Conservation (phyloP, 805 yeast genomes). For the Kurtzmaniella cleridarum region DNA sequence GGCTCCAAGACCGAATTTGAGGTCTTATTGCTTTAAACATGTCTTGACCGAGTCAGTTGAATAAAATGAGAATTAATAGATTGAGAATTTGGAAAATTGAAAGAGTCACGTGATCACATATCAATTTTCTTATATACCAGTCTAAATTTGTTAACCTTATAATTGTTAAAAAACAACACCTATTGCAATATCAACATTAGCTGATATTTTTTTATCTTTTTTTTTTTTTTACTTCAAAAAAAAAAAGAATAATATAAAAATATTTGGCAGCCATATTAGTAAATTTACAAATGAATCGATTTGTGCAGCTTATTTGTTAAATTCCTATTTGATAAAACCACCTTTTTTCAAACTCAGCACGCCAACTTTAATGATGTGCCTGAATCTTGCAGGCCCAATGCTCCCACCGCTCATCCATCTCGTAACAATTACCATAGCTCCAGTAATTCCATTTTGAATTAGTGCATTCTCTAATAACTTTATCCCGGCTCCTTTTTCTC, state of each 20-base stretch:
- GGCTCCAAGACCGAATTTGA: not conserved
- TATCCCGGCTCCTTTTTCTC: constrained; percentile 72
- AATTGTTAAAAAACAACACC: too few relatives aligned
- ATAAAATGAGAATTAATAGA: not conserved
- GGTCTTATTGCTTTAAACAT: constrained; percentile 1
- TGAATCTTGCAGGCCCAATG: constrained; percentile 65
- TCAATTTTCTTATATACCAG: too few relatives aligned
- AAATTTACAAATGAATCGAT: too few relatives aligned
- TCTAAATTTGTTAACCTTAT: too few relatives aligned
- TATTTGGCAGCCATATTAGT: too few relatives aligned
- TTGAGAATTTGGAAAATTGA: too few relatives aligned
- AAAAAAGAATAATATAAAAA: too few relatives aligned
- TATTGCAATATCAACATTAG: too few relatives aligned
- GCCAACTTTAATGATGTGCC: constrained; percentile 57
- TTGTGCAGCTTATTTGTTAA: not conserved
- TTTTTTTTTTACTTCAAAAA: not conserved
- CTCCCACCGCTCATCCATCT: constrained; percentile 83
- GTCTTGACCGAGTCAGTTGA: not conserved
- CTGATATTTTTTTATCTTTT: too few relatives aligned
- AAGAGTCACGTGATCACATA: too few relatives aligned
- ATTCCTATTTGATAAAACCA: not conserved
- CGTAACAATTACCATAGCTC: constrained; percentile 62
- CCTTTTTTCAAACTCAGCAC: constrained; percentile 38
- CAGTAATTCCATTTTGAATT: constrained; percentile 42
- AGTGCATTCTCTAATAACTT: constrained; percentile 49